phyloP scores from a whole-genome alignment of 176 grass and related monocot species.

The Bromus sterilis region DNA sequence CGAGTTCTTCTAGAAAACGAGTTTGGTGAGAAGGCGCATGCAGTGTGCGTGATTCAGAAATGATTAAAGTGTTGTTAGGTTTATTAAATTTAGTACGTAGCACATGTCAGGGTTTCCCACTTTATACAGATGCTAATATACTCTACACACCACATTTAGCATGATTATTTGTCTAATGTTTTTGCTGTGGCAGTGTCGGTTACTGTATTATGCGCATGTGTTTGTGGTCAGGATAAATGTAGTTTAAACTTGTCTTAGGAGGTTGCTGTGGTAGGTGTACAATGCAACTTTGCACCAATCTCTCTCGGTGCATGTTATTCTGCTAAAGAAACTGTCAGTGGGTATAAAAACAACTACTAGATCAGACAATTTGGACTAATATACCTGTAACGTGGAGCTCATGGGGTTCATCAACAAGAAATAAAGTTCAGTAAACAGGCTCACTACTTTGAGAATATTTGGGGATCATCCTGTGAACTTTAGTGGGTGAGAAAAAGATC shows the following conservation, averaged over 20 bases:
- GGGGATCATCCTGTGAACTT: background rate
- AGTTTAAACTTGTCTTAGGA: background rate
- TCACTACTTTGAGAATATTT: background rate
- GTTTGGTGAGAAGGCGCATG: background rate
- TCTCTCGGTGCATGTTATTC: background rate
- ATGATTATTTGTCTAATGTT: too few relatives aligned
- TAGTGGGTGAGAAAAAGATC: background rate
- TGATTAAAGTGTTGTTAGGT: background rate
- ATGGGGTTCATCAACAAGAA: background rate
- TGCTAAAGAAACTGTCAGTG: background rate
- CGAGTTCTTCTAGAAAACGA: conserved; percentile 29
- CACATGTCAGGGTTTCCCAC: background rate
- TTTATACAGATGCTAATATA: background rate
- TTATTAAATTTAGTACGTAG: background rate
- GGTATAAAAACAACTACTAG: background rate
- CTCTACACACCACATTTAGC: background rate
- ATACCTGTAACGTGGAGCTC: background rate
- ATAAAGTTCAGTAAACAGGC: background rate
- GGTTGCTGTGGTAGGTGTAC: background rate
- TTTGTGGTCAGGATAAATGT: background rate
- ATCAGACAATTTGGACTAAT: background rate
- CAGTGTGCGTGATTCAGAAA: background rate
- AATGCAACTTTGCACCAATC: background rate
- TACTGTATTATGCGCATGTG: background rate
- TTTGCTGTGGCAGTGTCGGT: too few relatives aligned